These are phyloP conservation scores for Penicillium pulvis DNA, from an alignment of 495 filamentous ascomycete genomes.

Conservation along the genomic window DNA sequence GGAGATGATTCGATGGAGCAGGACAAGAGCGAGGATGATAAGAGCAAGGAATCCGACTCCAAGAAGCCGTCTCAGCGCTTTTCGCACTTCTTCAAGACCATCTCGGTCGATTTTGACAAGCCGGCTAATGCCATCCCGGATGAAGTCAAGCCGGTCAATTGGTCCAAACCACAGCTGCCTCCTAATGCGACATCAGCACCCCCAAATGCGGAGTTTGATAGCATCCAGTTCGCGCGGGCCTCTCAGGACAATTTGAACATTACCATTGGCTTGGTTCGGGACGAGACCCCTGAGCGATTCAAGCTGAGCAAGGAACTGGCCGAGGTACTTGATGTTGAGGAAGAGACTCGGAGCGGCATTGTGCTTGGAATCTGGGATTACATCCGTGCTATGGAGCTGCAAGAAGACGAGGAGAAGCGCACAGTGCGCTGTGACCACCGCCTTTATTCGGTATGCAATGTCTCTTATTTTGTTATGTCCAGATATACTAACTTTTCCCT, in stretches of 20 bases:
- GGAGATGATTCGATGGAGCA: constrained; percentile 61
- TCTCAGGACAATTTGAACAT: constrained; percentile 92
- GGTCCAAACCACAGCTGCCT: constrained; percentile 69
- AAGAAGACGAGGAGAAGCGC: constrained; percentile 92
- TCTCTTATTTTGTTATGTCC: neutral
- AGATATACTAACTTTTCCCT: constrained; percentile 3
- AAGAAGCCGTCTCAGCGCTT: constrained; percentile 61
- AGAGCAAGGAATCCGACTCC: constrained; percentile 41
- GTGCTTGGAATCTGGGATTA: constrained; percentile 96
- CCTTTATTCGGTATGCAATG: constrained; percentile 65
- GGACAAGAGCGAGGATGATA: constrained; percentile 41
- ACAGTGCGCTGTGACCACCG: constrained; percentile 86
- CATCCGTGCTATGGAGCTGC: constrained; percentile 78
- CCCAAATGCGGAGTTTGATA: constrained; percentile 76
- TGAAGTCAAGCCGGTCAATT: constrained; percentile 63
- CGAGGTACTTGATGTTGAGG: constrained; percentile 81
- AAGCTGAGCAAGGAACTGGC: constrained; percentile 75
- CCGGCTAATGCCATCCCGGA: constrained; percentile 48
- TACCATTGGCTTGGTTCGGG: constrained; percentile 80
- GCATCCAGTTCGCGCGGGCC: constrained; percentile 85
- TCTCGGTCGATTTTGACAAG: constrained; percentile 85
- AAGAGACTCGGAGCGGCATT: constrained; percentile 82
- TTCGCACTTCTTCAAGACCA: constrained; percentile 93
- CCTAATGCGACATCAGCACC: constrained; percentile 50
- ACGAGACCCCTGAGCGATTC: constrained; percentile 85